Percentiles rank a stretch among this genome's conserved stretches.
These are phyloP conservation scores for Trametes maxima DNA, from an alignment of 768 basidiomycete genomes.

Conservation along the genomic window DNA sequence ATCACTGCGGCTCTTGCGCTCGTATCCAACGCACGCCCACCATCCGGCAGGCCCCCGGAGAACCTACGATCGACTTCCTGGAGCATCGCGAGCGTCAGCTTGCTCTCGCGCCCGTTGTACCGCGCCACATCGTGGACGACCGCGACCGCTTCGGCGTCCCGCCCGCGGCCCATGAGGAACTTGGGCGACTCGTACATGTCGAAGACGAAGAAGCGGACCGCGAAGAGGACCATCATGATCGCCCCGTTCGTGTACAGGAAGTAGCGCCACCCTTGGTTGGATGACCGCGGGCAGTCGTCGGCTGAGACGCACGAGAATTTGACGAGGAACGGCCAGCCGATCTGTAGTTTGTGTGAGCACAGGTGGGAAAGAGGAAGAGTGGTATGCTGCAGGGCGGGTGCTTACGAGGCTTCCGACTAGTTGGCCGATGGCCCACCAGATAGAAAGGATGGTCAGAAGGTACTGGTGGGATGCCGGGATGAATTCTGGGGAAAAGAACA, in stretches of 20 bases:
- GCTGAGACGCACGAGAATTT: constrained; percentile 60
- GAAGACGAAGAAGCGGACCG: constrained; percentile 67
- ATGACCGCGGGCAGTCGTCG: constrained; percentile 44
- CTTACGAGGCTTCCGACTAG: constrained; percentile 54
- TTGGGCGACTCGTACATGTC: constrained; percentile 70
- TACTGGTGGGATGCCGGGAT: constrained; percentile 75
- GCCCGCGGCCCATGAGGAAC: constrained; percentile 69
- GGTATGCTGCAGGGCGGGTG: neutral
- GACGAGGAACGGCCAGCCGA: constrained; percentile 76
- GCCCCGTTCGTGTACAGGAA: constrained; percentile 73
- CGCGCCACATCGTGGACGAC: constrained; percentile 64
- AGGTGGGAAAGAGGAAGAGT: neutral
- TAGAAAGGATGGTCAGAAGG: constrained; percentile 70
- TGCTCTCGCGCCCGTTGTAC: constrained; percentile 55
- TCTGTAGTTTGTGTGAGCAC: constrained; percentile 31
- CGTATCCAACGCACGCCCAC: constrained; percentile 33
- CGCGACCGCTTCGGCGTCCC: constrained; percentile 63
- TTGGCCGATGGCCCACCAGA: constrained; percentile 83
- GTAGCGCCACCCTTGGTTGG: constrained; percentile 79
- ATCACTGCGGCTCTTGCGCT: constrained; percentile 40
- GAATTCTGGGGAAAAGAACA: constrained; percentile 53
- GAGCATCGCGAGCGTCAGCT: constrained; percentile 56
- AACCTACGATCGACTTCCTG: constrained; percentile 17
- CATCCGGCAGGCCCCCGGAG: neutral
- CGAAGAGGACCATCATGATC: constrained; percentile 63